Evolutionary conservation across 2,329 filamentous ascomycete genomes (phyloP).

Genomic region (Boeremia exigua): DNA sequence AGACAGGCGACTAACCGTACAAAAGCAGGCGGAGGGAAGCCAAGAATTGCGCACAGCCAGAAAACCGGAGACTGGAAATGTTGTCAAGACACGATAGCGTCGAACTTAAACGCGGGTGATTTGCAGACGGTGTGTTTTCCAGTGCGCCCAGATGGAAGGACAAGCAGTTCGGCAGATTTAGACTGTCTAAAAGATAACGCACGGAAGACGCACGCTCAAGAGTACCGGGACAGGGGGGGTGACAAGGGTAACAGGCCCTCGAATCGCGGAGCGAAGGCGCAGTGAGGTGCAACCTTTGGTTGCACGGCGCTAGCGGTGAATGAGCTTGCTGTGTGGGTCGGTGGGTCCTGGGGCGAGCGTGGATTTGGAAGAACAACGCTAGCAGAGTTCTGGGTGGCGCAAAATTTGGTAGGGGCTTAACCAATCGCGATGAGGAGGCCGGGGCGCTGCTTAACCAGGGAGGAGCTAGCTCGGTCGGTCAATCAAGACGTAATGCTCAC

Average conservation of each 20-base stretch:
- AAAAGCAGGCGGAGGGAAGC: slow-evolving; percentile 34
- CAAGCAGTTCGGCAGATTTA: slow-evolving; percentile 50
- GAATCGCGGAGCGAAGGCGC: slow-evolving; percentile 47
- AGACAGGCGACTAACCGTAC: slow-evolving; percentile 41
- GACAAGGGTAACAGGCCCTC: slow-evolving; percentile 33
- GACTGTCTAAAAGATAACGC: slow-evolving; percentile 48
- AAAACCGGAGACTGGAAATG: slow-evolving; percentile 43
- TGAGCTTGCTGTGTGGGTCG: slow-evolving; percentile 35
- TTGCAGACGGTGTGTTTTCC: slow-evolving; percentile 53
- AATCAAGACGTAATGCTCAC: slow-evolving; percentile 43
- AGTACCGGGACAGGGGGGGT: slow-evolving; percentile 35
- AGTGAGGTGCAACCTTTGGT: slow-evolving; percentile 46
- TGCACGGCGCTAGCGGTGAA: slow-evolving; percentile 46
- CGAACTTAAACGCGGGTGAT: slow-evolving; percentile 57
- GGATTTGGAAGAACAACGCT: slow-evolving; percentile 39
- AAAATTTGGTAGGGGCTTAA: slow-evolving; percentile 31
- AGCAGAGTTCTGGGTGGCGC: slow-evolving; percentile 42
- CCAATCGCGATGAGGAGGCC: slow-evolving; percentile 38
- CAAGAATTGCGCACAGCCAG: slow-evolving; percentile 46
- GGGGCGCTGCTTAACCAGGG: slow-evolving; percentile 39
- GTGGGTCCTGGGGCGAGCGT: slow-evolving; percentile 36
- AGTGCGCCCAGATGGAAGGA: slow-evolving; percentile 45
- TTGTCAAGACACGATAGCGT: slow-evolving; percentile 51
- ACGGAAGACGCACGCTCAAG: slow-evolving; percentile 47
- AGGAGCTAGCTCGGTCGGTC: slow-evolving; percentile 43